Conservation (phyloP, 768 basidiomycete species). For the Tulasnella sp. region DNA sequence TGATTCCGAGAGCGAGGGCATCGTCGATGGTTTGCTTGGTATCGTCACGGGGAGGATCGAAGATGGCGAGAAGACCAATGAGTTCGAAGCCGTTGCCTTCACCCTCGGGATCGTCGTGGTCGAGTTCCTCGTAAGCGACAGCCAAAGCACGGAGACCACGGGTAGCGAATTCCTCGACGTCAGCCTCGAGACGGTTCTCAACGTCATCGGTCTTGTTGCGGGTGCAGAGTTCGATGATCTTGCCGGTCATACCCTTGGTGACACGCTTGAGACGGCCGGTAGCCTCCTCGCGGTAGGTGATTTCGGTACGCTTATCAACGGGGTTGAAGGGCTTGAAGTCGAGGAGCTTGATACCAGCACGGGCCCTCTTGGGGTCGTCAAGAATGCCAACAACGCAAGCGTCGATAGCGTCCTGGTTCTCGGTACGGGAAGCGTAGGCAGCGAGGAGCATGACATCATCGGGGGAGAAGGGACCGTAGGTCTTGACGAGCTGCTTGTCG, state of each 20-base stretch:
- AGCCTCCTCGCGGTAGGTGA: conserved; percentile 91
- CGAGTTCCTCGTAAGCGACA: conserved; percentile 90
- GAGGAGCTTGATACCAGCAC: conserved; percentile 88
- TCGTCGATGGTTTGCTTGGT: conserved; percentile 99
- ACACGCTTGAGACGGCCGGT: conserved; percentile 97
- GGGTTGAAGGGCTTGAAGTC: conserved; percentile 99
- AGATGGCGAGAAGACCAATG: conserved; percentile 94
- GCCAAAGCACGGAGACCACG: conserved; percentile 98
- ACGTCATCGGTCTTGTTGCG: conserved; percentile 94
- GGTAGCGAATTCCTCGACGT: conserved; percentile 92
- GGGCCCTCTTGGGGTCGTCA: conserved; percentile 68
- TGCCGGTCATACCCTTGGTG: conserved; percentile 99
- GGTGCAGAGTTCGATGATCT: conserved; percentile 94
- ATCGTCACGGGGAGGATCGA: conserved; percentile 95
- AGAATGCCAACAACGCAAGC: conserved; percentile 76
- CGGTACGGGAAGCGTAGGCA: conserved; percentile 94
- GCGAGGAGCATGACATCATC: conserved; percentile 92
- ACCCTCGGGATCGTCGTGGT: conserved; percentile 73
- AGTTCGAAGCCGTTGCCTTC: conserved; percentile 97
- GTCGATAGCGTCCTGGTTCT: conserved; percentile 99
- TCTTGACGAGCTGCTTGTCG: conserved; percentile 85
- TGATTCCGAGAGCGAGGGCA: conserved; percentile 90
- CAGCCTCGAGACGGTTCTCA: conserved; percentile 86
- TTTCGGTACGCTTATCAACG: conserved; percentile 98
- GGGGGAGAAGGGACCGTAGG: conserved; percentile 81